Evolutionary conservation across 1,284 basidiomycete genomes (phyloP).

Genomic region (Meira miltonrushii): DNA sequence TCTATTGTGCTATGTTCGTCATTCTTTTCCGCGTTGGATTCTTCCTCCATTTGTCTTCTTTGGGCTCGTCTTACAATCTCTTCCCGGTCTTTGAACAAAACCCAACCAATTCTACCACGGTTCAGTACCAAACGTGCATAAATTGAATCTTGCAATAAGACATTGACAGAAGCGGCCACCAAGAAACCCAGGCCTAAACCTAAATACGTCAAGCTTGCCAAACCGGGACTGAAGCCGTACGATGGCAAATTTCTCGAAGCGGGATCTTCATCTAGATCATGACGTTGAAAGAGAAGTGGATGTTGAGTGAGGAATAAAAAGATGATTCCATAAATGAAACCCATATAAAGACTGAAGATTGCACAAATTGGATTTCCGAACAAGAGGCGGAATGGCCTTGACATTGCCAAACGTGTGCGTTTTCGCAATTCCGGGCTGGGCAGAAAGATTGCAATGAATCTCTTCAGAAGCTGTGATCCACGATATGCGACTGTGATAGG

Average conservation of each 20-base stretch:
- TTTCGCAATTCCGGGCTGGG: conserved; percentile 15
- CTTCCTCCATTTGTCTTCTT: neutral
- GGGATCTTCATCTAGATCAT: conserved; percentile 42
- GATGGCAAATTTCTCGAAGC: conserved; percentile 43
- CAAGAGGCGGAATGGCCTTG: conserved; percentile 52
- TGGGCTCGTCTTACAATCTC: conserved; percentile 9
- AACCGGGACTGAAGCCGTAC: conserved; percentile 54
- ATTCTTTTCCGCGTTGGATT: neutral
- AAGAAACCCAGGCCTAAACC: conserved; percentile 55
- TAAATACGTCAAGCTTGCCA: conserved; percentile 54
- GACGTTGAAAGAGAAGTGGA: conserved; percentile 54
- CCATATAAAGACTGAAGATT: conserved; percentile 55
- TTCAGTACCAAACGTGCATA: conserved; percentile 46
- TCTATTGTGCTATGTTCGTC: neutral
- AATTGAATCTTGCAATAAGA: conserved; percentile 54
- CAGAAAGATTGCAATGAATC: neutral
- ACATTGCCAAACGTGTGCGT: conserved; percentile 41
- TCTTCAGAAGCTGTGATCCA: neutral
- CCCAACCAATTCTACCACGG: conserved; percentile 27
- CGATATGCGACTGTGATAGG: neutral
- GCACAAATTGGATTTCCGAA: conserved; percentile 49
- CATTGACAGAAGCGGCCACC: conserved; percentile 52
- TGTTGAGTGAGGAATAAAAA: conserved; percentile 55
- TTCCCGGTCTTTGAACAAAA: conserved; percentile 19
- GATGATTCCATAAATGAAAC: conserved; percentile 55